Base-by-base conservation (phyloP, 257 asterid species). In the Leonotis leonurus region DNA sequence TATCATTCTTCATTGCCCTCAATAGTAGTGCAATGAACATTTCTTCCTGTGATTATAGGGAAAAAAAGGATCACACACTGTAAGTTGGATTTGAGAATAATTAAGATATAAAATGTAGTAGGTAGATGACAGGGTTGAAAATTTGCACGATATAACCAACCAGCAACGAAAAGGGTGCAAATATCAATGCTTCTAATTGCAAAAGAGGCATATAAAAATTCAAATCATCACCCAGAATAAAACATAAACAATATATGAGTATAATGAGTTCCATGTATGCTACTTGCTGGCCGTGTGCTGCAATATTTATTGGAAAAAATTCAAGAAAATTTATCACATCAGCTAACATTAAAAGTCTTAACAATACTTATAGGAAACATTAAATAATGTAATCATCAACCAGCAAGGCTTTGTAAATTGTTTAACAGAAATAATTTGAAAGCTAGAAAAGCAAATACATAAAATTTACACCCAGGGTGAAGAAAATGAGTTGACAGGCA, bases 1-100 rank as follows among this genome's bases (percentile, higher is more conserved):
- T 74, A 75, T 89, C 99, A 76, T 81, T 92, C 85, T 92, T 92
- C 99, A 92, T 89, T 20, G 96, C 90, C 78, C 94, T 82, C 58
- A 86, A 67, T 65, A 86, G 68, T 18, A 91, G 80, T 41, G 94
- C 96, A 64, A 91, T 78, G 66, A 92, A 89, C 89, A 89, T 75
- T 75, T 89, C 99, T 75, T 92, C 97, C 99, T 92, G 85, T 51
- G 73, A 66, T 49, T 64, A 13, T 50, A 17, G 56, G 45, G 65
- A 12, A 55, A 45, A 70, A 56, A 16, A 48, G 16, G 10, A 46
- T 39, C 43, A 60, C 33, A 14, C 40, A 55, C 43, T 41, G 41
- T 33, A 29, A 49, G 68, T 13, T 11, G 55, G 26, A 43, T 56
- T 26, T 20, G 18, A 46, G 26, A 52, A 39, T 8, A 26, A 58